Base-by-base conservation (phyloP, 139 green algal genomes). In the Tetradesmus lagerheimii region DNA sequence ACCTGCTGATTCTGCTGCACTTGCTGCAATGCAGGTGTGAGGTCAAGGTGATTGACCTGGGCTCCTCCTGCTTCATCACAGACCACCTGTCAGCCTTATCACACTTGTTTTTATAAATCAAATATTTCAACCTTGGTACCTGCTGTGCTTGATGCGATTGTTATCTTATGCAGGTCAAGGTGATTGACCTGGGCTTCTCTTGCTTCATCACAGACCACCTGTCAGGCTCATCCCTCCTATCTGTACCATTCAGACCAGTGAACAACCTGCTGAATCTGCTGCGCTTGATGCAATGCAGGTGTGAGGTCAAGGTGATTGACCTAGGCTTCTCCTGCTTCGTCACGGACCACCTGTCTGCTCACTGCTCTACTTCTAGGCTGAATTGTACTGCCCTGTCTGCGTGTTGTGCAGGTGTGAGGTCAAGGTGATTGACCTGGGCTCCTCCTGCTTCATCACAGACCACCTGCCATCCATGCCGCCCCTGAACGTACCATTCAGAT, bases 351-450 rank as follows among this genome's bases (percentile, higher is more conserved):
- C 94, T 99, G 31, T 95, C 91, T 80, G 74, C 74, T 43, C 23
- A 20, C 43, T 64, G 3, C 23, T 41, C 29, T 35, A 66, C 25
- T 38, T 35, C 35, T 29, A n/a, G n/a, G n/a, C n/a, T n/a, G n/a
- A n/a, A n/a, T n/a, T n/a, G n/a, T n/a, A n/a, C n/a, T n/a, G n/a
- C n/a, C n/a, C n/a, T 75, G n/a, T 39, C 12, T 71, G n/a, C 29
- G n/a, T 71, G 45, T 86, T 35, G 9, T 20, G 12, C 47, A 62
- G 47, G 47, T 62, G 95, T 91, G 91, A 96, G 83, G 94, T 98
- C 87, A 97, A 98, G 92, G 93, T 99, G 27, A 99, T 99, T 88
- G 98, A 99, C 92, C 90, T 99, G 23, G 98, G 98, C 37, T 98
- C 94, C 39, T 97, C 93, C 64, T 99, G 97, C 94, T 99, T 98